Percentiles rank a stretch among this genome's conserved stretches.
phyloP scores from a whole-genome alignment of 495 filamentous ascomycete genomes.

The Filosporella fistucella region DNA sequence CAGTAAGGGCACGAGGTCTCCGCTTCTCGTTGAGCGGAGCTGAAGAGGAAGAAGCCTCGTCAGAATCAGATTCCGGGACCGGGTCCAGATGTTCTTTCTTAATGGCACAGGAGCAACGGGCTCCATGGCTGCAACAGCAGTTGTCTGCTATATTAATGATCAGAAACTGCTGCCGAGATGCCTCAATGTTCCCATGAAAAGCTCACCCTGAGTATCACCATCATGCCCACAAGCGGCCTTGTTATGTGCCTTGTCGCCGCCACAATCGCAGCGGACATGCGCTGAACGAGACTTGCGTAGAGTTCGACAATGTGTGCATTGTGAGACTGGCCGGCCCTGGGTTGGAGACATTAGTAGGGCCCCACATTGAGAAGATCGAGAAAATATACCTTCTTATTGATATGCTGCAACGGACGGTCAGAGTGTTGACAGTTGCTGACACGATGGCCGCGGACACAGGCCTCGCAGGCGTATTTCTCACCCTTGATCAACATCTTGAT shows the following conservation, averaged over 20 bases:
- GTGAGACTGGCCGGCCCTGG: conserved; percentile 85
- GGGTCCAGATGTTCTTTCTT: conserved; percentile 88
- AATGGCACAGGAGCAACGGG: conserved; percentile 84
- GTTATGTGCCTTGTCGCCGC: conserved; percentile 77
- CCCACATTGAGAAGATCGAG: conserved; percentile 11
- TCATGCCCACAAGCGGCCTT: conserved; percentile 61
- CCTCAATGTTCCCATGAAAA: conserved; percentile 28
- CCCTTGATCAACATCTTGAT: conserved; percentile 78
- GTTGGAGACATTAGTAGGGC: conserved; percentile 1
- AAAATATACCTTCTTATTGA: conserved; percentile 74
- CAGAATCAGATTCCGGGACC: conserved; percentile 62
- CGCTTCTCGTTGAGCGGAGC: conserved; percentile 42
- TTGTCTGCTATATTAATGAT: conserved; percentile 55
- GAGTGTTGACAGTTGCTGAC: conserved; percentile 92
- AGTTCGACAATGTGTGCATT: conserved; percentile 95
- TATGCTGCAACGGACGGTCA: conserved; percentile 89
- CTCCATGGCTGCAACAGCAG: conserved; percentile 88
- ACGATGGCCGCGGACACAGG: conserved; percentile 89
- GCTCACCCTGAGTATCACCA: conserved; percentile 59
- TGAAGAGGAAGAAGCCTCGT: conserved; percentile 36
- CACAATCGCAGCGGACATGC: conserved; percentile 96
- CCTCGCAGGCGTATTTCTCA: conserved; percentile 84
- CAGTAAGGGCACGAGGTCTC: conserved; percentile 72
- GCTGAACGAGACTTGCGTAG: conserved; percentile 96
- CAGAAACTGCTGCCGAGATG: conserved; percentile 40